Percentiles rank a stretch among this genome's conserved stretches.
These are phyloP conservation scores for Suillus subluteus DNA, from an alignment of 768 basidiomycete genomes.

Conservation along the genomic window DNA sequence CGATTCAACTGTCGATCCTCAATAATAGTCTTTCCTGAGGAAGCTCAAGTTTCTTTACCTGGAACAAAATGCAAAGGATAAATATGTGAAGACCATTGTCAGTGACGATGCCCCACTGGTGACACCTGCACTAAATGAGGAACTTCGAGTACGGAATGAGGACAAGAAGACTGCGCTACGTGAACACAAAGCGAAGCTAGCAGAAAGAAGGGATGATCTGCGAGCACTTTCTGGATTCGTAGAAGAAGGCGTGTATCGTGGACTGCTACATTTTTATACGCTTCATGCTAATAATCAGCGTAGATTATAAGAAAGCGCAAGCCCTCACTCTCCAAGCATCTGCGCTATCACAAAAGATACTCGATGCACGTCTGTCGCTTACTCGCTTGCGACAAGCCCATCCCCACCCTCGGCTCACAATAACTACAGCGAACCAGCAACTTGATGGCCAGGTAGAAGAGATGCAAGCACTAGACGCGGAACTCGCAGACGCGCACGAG, in stretches of 20 bases:
- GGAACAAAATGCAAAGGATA: constrained; percentile 89
- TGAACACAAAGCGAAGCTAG: constrained; percentile 61
- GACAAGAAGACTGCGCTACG: constrained; percentile 74
- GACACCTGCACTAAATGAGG: constrained; percentile 79
- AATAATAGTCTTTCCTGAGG: constrained; percentile 62
- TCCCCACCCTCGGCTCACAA: constrained; percentile 79
- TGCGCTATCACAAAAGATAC: constrained; percentile 71
- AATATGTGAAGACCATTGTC: constrained; percentile 85
- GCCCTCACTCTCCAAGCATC: constrained; percentile 56
- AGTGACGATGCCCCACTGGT: constrained; percentile 85
- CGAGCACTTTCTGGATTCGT: constrained; percentile 66
- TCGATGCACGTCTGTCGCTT: constrained; percentile 80
- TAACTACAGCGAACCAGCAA: constrained; percentile 71
- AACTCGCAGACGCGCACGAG: constrained; percentile 56
- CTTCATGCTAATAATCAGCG: background rate
- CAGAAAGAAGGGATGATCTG: constrained; percentile 65
- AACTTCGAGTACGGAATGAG: constrained; percentile 59
- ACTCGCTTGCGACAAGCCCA: constrained; percentile 82
- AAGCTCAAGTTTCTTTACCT: constrained; percentile 90
- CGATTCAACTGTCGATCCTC: constrained; percentile 12
- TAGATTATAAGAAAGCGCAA: constrained; percentile 66
- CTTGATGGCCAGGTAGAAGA: constrained; percentile 77
- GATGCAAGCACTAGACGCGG: constrained; percentile 77
- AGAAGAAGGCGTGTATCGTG: constrained; percentile 56
- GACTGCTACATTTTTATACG: constrained; percentile 3